phyloP scores from a whole-genome alignment of 2,329 filamentous ascomycete species.

The Blastomyces emzantsi region DNA sequence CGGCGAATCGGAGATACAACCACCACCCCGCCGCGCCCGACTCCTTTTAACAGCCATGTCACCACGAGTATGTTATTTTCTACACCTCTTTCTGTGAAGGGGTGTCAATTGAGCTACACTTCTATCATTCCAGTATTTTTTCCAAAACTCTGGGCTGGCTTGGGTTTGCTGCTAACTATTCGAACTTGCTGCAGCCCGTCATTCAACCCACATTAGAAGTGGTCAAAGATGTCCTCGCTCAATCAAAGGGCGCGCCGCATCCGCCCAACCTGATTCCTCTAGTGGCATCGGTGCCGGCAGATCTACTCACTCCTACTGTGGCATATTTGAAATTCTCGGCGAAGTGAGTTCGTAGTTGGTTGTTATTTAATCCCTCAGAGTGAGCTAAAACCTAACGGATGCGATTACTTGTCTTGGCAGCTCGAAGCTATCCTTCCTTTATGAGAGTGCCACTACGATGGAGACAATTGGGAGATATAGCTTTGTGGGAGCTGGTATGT shows the following conservation, averaged over 20 bases:
- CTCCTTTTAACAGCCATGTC: background rate
- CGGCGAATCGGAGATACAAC: background rate
- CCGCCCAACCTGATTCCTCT: conserved; percentile 72
- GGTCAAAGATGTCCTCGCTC: conserved; percentile 47
- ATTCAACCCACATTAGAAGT: conserved; percentile 55
- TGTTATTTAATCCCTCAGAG: background rate
- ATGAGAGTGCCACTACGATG: conserved; percentile 85
- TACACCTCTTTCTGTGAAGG: background rate
- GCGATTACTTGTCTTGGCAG: conserved; percentile 17
- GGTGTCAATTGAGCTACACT: background rate
- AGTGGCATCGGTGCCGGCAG: conserved; percentile 76
- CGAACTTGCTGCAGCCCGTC: conserved; percentile 31
- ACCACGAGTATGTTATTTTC: conserved; percentile 2
- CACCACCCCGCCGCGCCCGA: background rate
- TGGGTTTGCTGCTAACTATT: background rate
- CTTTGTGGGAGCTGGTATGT: conserved; percentile 72
- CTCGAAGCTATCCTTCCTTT: conserved; percentile 81
- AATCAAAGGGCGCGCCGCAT: conserved; percentile 43
- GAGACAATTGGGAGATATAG: conserved; percentile 92
- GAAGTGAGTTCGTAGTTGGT: conserved; percentile 45
- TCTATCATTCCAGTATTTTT: background rate
- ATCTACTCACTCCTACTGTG: conserved; percentile 87
- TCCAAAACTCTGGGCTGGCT: background rate
- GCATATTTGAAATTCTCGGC: conserved; percentile 87
- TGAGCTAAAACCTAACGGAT: background rate